Conservation (phyloP, 2,329 filamentous ascomycete species). For the Amauroascus verrucosus region DNA sequence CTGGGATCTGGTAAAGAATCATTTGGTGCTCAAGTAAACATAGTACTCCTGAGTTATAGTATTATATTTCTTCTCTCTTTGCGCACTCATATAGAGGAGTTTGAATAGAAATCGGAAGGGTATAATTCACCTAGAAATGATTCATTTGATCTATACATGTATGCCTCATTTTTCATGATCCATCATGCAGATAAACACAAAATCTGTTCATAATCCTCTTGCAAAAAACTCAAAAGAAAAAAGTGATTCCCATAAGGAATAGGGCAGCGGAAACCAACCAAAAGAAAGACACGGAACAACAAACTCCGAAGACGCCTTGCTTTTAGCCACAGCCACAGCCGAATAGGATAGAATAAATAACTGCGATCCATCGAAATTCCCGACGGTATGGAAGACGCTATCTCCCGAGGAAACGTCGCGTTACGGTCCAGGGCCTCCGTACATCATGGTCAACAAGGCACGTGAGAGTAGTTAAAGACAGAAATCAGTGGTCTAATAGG, state of each 20-base stretch:
- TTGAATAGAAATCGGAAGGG: neutral
- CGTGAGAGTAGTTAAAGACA: neutral
- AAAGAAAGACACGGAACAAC: neutral
- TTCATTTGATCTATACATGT: conserved; percentile 11
- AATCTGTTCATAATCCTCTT: neutral
- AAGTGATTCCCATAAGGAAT: neutral
- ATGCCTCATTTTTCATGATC: conserved; percentile 7
- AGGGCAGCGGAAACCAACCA: neutral
- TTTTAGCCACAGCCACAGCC: conserved; percentile 16
- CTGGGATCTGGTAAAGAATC: no score
- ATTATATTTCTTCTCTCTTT: neutral
- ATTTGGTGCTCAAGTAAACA: neutral
- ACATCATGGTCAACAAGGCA: neutral
- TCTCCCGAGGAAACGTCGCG: neutral
- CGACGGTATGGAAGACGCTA: neutral
- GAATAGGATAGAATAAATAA: conserved; percentile 6
- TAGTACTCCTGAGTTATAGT: neutral
- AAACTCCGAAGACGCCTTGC: conserved; percentile 19
- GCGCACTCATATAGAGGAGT: neutral
- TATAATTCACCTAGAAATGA: neutral
- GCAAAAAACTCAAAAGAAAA: neutral
- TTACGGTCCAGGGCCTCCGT: neutral
- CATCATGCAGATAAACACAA: conserved; percentile 1
- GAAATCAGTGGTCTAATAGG: neutral
- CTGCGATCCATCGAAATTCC: neutral